Evolutionary conservation across 2,329 filamentous ascomycete species (phyloP).

Genomic region (Aspergillus tubingensis): DNA sequence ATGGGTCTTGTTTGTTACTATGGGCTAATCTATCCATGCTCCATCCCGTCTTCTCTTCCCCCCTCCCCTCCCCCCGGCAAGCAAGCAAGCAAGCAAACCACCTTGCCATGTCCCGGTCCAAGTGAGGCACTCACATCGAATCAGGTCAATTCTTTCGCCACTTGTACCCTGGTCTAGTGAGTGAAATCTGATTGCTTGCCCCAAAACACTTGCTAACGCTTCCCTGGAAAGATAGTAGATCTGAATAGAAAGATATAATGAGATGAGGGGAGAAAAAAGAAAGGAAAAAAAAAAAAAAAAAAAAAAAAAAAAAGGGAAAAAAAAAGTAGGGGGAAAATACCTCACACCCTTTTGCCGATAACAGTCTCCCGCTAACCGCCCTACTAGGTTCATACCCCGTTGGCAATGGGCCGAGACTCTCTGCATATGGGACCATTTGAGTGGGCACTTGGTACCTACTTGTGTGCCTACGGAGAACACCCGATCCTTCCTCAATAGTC

Average conservation of each 20-base stretch:
- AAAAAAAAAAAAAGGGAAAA: background rate
- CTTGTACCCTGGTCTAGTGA: background rate
- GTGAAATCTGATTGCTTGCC: background rate
- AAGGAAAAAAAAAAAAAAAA: background rate
- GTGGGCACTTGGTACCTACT: constrained; percentile 13
- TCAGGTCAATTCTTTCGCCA: background rate
- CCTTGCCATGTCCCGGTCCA: background rate
- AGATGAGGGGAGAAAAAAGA: background rate
- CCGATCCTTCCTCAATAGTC: background rate
- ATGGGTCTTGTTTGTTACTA: background rate
- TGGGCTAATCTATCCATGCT: background rate
- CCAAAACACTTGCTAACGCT: background rate
- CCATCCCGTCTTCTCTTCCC: background rate
- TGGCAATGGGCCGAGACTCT: constrained; percentile 7
- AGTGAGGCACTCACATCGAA: background rate
- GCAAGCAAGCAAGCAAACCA: background rate
- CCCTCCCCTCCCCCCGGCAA: background rate
- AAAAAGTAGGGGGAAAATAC: background rate
- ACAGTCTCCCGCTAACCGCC: background rate
- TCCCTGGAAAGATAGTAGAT: no score
- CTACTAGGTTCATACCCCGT: background rate
- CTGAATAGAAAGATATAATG: background rate
- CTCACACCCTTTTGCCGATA: background rate
- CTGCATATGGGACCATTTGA: constrained; percentile 12
- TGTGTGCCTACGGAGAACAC: constrained; percentile 8